Percentiles rank a stretch among this genome's conserved stretches.
Conservation (phyloP, 176 grass and related monocot species). For the Tuctoria greenei region DNA sequence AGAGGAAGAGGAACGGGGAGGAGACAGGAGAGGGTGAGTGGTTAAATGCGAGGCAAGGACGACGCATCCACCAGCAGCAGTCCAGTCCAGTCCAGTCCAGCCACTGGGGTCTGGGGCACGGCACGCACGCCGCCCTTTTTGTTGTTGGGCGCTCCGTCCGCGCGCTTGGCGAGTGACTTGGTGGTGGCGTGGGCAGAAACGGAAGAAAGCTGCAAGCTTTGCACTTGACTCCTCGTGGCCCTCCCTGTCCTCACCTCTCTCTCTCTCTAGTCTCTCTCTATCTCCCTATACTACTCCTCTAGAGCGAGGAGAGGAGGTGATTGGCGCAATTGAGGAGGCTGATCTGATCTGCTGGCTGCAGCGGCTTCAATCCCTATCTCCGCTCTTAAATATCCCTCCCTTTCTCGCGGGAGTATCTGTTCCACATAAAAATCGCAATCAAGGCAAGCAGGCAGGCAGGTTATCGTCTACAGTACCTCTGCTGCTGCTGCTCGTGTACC, state of each 20-base stretch:
- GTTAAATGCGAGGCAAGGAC: constrained; percentile 38
- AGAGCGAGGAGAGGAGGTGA: neutral
- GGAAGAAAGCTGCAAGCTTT: constrained; percentile 39
- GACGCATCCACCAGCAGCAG: neutral
- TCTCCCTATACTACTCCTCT: neutral
- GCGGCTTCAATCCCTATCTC: neutral
- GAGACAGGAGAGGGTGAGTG: neutral
- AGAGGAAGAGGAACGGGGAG: neutral
- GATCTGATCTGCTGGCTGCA: neutral
- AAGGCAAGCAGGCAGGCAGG: neutral
- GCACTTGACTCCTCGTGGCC: constrained; percentile 3
- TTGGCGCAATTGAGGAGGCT: neutral
- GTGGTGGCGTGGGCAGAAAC: constrained; percentile 37
- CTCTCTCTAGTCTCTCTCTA: neutral
- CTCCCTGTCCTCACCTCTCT: neutral
- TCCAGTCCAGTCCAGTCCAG: too few species aligned
- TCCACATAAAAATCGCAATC: constrained; percentile 13
- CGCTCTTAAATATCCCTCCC: constrained; percentile 12
- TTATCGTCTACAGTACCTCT: too few species aligned
- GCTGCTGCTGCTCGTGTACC: too few species aligned
- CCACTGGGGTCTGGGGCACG: too few species aligned
- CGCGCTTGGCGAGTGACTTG: too few species aligned
- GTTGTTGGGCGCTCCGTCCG: constrained; percentile 22
- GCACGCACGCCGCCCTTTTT: constrained; percentile 24
- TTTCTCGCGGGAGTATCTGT: neutral